Evolutionary conservation across 2,329 filamentous ascomycete species (phyloP).

Genomic region (Trichophyton benhamiae): DNA sequence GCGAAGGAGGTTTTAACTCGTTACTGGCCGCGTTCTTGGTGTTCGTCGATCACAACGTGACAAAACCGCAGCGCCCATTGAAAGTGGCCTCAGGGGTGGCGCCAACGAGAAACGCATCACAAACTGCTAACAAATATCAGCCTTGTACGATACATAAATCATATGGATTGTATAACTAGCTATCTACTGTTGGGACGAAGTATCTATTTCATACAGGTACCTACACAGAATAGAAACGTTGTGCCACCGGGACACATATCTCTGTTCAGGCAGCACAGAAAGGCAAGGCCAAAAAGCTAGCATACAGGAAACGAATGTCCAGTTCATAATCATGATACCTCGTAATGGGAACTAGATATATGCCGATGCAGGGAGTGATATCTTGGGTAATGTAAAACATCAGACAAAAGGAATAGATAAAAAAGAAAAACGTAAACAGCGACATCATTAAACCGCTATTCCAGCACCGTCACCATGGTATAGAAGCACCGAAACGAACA

Average conservation of each 20-base stretch:
- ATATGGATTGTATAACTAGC: not conserved
- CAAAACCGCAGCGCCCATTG: not conserved
- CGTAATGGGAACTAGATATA: not conserved
- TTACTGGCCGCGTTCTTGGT: not conserved
- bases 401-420: conserved; percentile 9
- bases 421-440: conserved; percentile 11
- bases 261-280: not conserved
- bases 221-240: not conserved
- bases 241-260: not conserved
- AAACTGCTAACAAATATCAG: not conserved
- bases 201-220: not conserved
- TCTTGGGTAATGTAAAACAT: not conserved
- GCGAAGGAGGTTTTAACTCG: not conserved
- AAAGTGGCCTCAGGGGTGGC: not conserved
- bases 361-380: not conserved
- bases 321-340: not conserved
- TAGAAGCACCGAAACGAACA: conserved; percentile 1
- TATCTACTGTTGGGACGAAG: not conserved
- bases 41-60: not conserved
- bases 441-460: conserved; percentile 4
- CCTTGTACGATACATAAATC: not conserved
- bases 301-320: not conserved
- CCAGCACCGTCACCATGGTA: not conserved
- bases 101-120: not conserved
- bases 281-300: not conserved